Evolutionary conservation across 2,329 filamentous ascomycete genomes (phyloP).

Genomic region (Xylaria sp.): DNA sequence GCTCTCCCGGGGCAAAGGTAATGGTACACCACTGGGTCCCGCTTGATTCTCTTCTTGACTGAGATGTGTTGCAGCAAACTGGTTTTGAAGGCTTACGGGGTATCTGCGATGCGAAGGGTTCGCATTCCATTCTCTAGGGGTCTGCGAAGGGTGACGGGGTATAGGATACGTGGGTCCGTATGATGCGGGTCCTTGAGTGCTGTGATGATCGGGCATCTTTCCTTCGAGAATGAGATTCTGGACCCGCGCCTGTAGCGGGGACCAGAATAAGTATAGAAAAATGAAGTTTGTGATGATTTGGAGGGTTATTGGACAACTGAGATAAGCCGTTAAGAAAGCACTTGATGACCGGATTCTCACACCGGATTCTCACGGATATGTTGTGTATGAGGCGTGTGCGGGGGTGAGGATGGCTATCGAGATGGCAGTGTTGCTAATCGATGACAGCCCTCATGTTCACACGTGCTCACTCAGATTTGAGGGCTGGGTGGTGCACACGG

Average conservation of each 20-base stretch:
- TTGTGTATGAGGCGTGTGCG: background rate
- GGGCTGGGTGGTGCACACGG: background rate
- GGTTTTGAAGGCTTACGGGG: conserved; percentile 10
- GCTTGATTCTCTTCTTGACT: conserved; percentile 16
- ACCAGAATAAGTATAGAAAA: background rate
- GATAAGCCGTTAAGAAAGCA: background rate
- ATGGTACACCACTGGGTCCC: conserved; percentile 15
- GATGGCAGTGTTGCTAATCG: conserved; percentile 2
- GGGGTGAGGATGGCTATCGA: conserved; percentile 1
- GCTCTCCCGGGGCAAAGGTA: conserved; percentile 20
- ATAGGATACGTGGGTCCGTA: conserved; percentile 10
- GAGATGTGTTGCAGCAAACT: background rate
- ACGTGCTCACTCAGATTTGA: background rate
- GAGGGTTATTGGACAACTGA: background rate
- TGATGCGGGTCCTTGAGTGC: background rate
- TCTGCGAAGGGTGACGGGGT: conserved; percentile 13
- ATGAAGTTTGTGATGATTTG: background rate
- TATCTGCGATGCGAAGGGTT: conserved; percentile 18
- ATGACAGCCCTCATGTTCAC: conserved; percentile 7
- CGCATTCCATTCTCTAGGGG: conserved; percentile 2
- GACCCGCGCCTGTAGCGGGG: background rate
- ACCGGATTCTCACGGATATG: background rate
- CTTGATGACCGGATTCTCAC: background rate
- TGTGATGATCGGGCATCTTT: conserved; percentile 3
- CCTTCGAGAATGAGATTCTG: background rate